Evolutionary conservation across 345 rosid genomes (phyloP), one percentile per base, ranked within the genome.

Genomic region (Rhodomyrtus tomentosa): DNA sequence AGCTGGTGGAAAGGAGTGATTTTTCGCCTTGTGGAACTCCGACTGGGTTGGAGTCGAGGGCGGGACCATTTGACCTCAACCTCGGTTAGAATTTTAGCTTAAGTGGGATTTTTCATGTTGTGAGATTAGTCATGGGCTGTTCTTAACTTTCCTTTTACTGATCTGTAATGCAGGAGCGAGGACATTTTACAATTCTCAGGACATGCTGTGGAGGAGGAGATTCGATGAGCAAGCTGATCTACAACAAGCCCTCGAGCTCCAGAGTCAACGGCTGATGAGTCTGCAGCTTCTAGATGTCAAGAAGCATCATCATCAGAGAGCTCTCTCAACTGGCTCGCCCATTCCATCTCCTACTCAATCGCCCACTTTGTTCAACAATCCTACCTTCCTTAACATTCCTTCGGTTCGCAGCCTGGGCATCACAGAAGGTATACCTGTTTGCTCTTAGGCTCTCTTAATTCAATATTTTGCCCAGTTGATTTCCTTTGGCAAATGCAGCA

Each of bases 241-340:
- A 81, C 93, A 90, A 88, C 95, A 92, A 85, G 93, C 95, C 49
- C 90, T 96, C 42, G 96, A 95, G 87, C 93, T 93, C 83, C 99
- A 96, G 73, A 92, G 90, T 81, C 94, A 94, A 86, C 94, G 98
- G 79, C 82, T 96, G 79, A 91, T 94, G 98, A 88, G 90, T 85
- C 82, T 96, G 87, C 96, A 95, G 87, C 98, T 96, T 89, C 94
- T 92, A 85, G 96, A 95, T 82, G 92, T 92, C 72, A 95, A 94
- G 90, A 94, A 92, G 87, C 95, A 92, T 87, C 93, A 93, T 58
- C 95, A 93, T 84, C 93, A 92, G 81, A 89, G 90, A 56, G 93
- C 96, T 53, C 93, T 94, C 40, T 91, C 98, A 7, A 86, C 89
- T 3, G 95, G 94, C 85, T 92, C 93, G 83, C 92, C 93, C 20